These are phyloP conservation scores for Aspergillus sp. DNA, from an alignment of 2,329 filamentous ascomycete genomes.

Conservation along the genomic window DNA sequence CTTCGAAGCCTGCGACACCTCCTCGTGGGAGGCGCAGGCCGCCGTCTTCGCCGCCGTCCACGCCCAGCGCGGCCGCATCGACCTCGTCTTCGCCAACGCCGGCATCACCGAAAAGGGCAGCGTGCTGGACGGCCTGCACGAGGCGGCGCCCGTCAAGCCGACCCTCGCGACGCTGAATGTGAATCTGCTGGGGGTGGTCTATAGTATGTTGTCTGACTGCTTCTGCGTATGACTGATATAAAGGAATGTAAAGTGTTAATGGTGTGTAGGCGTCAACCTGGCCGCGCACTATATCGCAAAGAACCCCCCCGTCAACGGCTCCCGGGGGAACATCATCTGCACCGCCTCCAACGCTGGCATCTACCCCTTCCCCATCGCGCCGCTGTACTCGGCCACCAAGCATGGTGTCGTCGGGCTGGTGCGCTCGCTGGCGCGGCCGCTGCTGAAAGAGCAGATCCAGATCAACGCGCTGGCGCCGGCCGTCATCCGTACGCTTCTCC, in stretches of 20 bases:
- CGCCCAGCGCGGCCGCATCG: slow-evolving; percentile 36
- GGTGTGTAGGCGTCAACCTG: slow-evolving; percentile 46
- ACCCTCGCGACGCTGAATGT: slow-evolving; percentile 37
- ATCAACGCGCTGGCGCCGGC: slow-evolving; percentile 54
- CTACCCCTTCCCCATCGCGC: slow-evolving; percentile 52
- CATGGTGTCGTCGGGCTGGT: slow-evolving; percentile 51
- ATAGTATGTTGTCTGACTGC: slow-evolving; percentile 40
- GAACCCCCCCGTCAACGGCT: slow-evolving; percentile 32
- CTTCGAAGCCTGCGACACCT: slow-evolving; percentile 33
- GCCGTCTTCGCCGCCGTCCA: slow-evolving; percentile 19
- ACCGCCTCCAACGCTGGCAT: slow-evolving; percentile 55
- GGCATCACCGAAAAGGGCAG: slow-evolving; percentile 47
- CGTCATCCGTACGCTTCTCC: slow-evolving; percentile 44
- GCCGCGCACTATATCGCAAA: slow-evolving; percentile 52
- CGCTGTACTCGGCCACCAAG: slow-evolving; percentile 52
- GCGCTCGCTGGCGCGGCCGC: slow-evolving; percentile 43
- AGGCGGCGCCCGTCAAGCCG: slow-evolving; percentile 34
- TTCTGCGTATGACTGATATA: background rate
- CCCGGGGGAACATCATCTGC: slow-evolving; percentile 51
- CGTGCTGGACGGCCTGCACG: slow-evolving; percentile 26
- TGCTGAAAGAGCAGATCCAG: slow-evolving; percentile 45
- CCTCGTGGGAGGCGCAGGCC: slow-evolving; percentile 36
- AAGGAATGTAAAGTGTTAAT: background rate
- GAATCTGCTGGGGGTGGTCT: slow-evolving; percentile 42
- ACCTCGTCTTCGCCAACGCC: slow-evolving; percentile 53